Evolutionary conservation across 441 rosid genomes (phyloP).

Genomic region (Omphalea diandra): DNA sequence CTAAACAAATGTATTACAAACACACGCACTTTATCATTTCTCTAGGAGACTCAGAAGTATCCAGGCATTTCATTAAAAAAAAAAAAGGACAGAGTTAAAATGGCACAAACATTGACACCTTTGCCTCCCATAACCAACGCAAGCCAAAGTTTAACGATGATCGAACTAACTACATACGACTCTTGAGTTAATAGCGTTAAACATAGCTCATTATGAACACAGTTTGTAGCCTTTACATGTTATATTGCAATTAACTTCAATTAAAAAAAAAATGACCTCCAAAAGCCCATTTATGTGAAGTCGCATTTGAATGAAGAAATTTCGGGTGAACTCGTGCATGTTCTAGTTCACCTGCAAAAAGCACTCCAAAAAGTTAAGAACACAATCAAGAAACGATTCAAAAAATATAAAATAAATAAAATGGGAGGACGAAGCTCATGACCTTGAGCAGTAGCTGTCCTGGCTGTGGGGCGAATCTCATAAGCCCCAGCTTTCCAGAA

Average conservation of each 20-base stretch:
- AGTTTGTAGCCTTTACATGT: background rate
- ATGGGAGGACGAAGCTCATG: background rate
- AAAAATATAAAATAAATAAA: slow-evolving; percentile 3
- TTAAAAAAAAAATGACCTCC: slow-evolving; percentile 50
- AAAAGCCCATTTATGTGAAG: slow-evolving; percentile 98
- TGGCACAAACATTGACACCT: too few species aligned
- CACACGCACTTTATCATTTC: too few species aligned
- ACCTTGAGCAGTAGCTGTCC: slow-evolving; percentile 39
- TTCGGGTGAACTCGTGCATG: slow-evolving; percentile 93
- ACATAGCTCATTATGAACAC: background rate
- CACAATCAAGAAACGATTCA: background rate
- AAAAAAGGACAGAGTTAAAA: too few species aligned
- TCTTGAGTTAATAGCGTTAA: background rate
- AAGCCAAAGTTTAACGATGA: background rate
- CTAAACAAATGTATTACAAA: background rate
- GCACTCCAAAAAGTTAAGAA: too few species aligned
- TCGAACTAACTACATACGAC: background rate
- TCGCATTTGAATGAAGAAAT: slow-evolving; percentile 96
- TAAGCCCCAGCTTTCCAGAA: slow-evolving; percentile 88
- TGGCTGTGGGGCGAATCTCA: slow-evolving; percentile 28
- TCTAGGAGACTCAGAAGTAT: too few species aligned
- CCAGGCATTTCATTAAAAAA: too few species aligned
- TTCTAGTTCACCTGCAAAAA: slow-evolving; percentile 57
- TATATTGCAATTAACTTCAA: background rate
- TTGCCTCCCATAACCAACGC: background rate